Conservation (phyloP, 441 rosid genomes). For the Mallotus repandus region DNA sequence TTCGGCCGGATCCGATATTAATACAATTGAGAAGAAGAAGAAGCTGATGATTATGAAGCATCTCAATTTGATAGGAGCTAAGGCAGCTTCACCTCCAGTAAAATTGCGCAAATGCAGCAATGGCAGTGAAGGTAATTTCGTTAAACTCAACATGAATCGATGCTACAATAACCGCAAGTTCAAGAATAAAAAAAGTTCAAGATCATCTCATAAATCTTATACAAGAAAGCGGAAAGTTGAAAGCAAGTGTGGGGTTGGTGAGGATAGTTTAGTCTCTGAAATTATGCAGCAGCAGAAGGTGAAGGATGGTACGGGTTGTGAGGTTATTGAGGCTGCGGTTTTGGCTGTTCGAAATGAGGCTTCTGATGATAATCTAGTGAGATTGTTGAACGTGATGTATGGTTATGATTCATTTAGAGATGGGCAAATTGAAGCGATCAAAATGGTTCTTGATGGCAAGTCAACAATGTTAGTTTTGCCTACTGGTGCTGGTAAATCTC, state of each 20-base stretch:
- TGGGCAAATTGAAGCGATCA: slow-evolving; percentile 78
- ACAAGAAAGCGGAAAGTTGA: slow-evolving; percentile 42
- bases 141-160: slow-evolving; percentile 61
- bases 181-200: slow-evolving; percentile 34
- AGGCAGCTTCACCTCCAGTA: slow-evolving; percentile 45
- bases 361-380: slow-evolving; percentile 65
- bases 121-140: slow-evolving; percentile 79
- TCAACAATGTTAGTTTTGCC: slow-evolving; percentile 87
- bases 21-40: slow-evolving; percentile 22
- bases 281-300: slow-evolving; percentile 28
- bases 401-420: slow-evolving; percentile 76
- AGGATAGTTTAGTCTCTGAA: slow-evolving; percentile 50
- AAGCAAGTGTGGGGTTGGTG: slow-evolving; percentile 34
- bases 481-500: slow-evolving; percentile 88
- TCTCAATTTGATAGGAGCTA: slow-evolving; percentile 56
- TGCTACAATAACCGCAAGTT: slow-evolving; percentile 50
- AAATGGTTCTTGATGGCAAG: slow-evolving; percentile 60
- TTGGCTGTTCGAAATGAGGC: slow-evolving; percentile 45
- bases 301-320: slow-evolving; percentile 20
- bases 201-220: slow-evolving; percentile 24
- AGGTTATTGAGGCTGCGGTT: slow-evolving; percentile 49
- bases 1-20: slow-evolving; percentile 5
- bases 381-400: slow-evolving; percentile 63
- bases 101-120: slow-evolving; percentile 37
- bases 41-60: slow-evolving; percentile 26